Evolutionary conservation across 116 monocot genomes (phyloP).

Genomic region (Cymodocea nodosa): DNA sequence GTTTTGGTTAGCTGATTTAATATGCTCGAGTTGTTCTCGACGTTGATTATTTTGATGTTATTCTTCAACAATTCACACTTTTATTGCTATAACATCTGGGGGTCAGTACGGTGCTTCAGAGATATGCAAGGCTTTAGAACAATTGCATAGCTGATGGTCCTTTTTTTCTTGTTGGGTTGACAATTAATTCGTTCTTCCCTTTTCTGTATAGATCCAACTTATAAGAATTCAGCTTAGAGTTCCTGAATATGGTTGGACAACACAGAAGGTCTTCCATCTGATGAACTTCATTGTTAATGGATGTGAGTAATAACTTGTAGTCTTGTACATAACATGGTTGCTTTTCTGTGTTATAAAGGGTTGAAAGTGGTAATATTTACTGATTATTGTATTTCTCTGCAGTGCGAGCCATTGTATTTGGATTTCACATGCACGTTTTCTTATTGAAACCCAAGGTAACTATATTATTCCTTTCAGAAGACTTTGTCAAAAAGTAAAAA

Average conservation of each 20-base stretch:
- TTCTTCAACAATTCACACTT: background rate
- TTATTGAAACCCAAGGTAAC: constrained; percentile 58
- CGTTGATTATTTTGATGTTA: background rate
- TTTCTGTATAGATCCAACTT: constrained; percentile 54
- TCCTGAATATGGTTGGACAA: constrained; percentile 95
- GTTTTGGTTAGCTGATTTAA: too few relatives aligned
- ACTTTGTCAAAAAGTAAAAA: too few relatives aligned
- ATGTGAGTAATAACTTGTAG: constrained; percentile 23
- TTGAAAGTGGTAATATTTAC: background rate
- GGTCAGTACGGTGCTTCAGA: background rate
- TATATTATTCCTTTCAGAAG: too few relatives aligned
- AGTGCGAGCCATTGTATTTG: constrained; percentile 85
- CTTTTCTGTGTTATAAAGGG: background rate
- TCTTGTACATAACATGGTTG: background rate
- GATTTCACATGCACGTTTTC: constrained; percentile 66
- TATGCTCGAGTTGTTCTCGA: too few relatives aligned
- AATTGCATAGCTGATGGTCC: background rate
- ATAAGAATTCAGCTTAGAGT: constrained; percentile 76
- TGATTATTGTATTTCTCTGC: constrained; percentile 12
- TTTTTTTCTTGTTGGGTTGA: background rate
- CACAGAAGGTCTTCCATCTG: constrained; percentile 93
- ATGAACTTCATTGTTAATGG: constrained; percentile 96
- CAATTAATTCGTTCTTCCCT: constrained; percentile 3
- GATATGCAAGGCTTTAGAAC: background rate
- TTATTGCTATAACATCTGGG: background rate